Base-by-base conservation (phyloP, 2,329 filamentous ascomycete genomes). In the Purpureocillium lavendulum region DNA sequence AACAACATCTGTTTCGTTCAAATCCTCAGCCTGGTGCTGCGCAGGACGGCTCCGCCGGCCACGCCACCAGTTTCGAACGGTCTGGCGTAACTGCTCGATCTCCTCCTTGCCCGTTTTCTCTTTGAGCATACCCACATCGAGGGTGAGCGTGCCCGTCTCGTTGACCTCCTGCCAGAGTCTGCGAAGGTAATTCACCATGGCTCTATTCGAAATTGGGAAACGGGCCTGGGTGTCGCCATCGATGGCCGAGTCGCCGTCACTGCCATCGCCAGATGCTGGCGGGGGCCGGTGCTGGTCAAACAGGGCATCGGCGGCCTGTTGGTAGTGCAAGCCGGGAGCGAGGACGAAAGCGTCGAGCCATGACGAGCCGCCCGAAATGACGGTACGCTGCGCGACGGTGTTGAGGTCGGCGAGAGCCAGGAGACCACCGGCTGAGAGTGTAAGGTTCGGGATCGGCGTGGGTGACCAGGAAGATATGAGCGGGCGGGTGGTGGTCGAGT, bases 311-410 rank as follows among this genome's bases (percentile, higher is more conserved):
- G 74, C 75, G 4, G 69, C 65, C 48, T 80, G 74, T 48, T 81
- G 75, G 46, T 71, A 72, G 55, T 82, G 78, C 37, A 81, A 51
- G 0, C 78, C 77, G 0, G 77, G 77, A 2, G 72, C 75, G 3
- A 82, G 63, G 11, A 80, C 61, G 10, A 82, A 61, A 7, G 61
- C 61, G 52, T 81, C 77, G 1, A 77, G 58, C 62, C 71, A 73
- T 2, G 67, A 70, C 1, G 74, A 71, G 3, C 71, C 73, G 18
- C 77, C 77, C 2, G 66, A 69, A 33, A 80, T 62, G 13, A 66
- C 69, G 3, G 77, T 80, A 7, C 75, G 67, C 35, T 71, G 61
- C 6, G 73, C 70, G 18, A 79, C 62, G 2, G 71, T 76, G 29
- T 65, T 62, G 30, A 81, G 65, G 43, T 80, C 75, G 4, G 77